These are phyloP conservation scores for Suillus lakei DNA, from an alignment of 768 basidiomycete genomes.

Conservation along the genomic window DNA sequence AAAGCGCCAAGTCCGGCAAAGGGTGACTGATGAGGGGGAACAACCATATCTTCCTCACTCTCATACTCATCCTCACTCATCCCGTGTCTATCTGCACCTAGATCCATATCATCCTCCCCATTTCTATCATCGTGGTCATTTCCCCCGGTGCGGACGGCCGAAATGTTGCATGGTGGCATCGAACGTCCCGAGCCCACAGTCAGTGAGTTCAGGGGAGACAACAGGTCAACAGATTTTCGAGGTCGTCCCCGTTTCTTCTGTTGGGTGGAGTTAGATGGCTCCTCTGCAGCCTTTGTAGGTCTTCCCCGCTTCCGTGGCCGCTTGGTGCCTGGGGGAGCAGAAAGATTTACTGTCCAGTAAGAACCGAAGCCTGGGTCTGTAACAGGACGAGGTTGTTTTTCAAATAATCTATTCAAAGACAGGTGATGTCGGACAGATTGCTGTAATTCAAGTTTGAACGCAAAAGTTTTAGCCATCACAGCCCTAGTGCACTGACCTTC, in stretches of 20 bases:
- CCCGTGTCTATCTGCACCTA: slow-evolving; percentile 43
- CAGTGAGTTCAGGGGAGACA: slow-evolving; percentile 22
- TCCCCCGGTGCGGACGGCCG: slow-evolving; percentile 30
- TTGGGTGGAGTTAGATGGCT: slow-evolving; percentile 19
- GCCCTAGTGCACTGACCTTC: slow-evolving; percentile 61
- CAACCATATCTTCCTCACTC: slow-evolving; percentile 68
- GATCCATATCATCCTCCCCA: slow-evolving; percentile 43
- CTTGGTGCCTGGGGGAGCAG: slow-evolving; percentile 86
- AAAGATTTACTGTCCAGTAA: slow-evolving; percentile 88
- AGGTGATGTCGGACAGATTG: slow-evolving; percentile 90
- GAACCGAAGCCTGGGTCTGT: slow-evolving; percentile 88
- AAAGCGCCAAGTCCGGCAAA: slow-evolving; percentile 42
- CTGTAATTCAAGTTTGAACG: slow-evolving; percentile 40
- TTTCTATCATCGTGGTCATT: slow-evolving; percentile 39
- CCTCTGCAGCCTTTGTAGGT: slow-evolving; percentile 49
- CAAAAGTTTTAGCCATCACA: slow-evolving; percentile 4
- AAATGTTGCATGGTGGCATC: slow-evolving; percentile 26
- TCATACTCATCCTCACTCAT: slow-evolving; percentile 61
- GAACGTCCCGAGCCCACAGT: slow-evolving; percentile 21
- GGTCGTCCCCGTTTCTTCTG: slow-evolving; percentile 49
- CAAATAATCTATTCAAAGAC: slow-evolving; percentile 81
- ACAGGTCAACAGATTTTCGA: slow-evolving; percentile 31
- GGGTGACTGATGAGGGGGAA: slow-evolving; percentile 50
- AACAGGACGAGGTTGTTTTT: slow-evolving; percentile 79
- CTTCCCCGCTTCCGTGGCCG: slow-evolving; percentile 82